phyloP scores from a whole-genome alignment of 148 eudicot species.

The Chenopodium berlandieri region DNA sequence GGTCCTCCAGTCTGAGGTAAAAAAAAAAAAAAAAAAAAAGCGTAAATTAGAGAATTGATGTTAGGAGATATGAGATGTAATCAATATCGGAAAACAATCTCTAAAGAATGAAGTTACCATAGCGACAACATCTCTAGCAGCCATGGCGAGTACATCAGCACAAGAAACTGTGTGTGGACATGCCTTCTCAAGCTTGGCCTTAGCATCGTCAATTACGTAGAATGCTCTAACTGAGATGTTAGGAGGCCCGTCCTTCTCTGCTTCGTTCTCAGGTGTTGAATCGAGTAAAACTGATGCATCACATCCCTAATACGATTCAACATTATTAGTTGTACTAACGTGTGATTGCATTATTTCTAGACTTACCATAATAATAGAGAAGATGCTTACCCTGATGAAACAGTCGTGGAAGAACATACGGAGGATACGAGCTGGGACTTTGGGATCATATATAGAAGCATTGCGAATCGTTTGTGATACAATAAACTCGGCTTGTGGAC shows the following conservation, averaged over 20 bases:
- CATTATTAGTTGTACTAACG: neutral
- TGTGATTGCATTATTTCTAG: neutral
- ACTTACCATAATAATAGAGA: neutral
- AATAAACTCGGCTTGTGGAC: conserved; percentile 60
- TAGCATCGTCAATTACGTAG: conserved; percentile 68
- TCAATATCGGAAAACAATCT: neutral
- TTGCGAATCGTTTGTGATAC: conserved; percentile 46
- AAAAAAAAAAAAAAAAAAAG: neutral
- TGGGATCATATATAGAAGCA: conserved; percentile 52
- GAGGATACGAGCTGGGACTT: conserved; percentile 64
- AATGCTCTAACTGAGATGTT: conserved; percentile 58
- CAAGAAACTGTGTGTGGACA: conserved; percentile 74
- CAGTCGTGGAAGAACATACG: conserved; percentile 84
- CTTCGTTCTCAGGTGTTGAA: conserved; percentile 56
- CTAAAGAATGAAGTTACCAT: conserved; percentile 38
- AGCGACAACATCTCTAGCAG: conserved; percentile 65
- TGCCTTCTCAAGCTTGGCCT: conserved; percentile 55
- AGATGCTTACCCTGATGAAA: conserved; percentile 51
- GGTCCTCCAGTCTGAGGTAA: conserved; percentile 51
- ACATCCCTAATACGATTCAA: conserved; percentile 48
- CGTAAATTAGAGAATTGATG: neutral
- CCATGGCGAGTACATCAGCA: conserved; percentile 61
- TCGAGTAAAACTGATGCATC: conserved; percentile 70
- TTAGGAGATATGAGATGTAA: too few relatives aligned
- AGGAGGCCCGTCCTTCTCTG: conserved; percentile 86